Base-by-base conservation (phyloP, 208 protist genomes). In the Lotmaria passim region DNA sequence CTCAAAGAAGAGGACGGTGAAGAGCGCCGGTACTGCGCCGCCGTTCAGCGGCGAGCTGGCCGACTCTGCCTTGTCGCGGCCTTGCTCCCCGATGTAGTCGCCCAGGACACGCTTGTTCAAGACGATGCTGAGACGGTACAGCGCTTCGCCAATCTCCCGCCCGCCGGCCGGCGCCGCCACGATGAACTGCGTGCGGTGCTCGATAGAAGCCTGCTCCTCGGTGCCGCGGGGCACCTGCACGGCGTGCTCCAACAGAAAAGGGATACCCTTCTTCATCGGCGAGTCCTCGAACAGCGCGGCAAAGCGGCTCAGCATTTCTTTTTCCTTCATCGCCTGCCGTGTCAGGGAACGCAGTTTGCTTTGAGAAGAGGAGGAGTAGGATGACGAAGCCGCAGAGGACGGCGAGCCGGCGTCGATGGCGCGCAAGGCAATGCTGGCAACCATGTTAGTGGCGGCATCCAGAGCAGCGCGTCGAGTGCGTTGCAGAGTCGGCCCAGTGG, bases 101-200 rank as follows among this genome's bases (percentile, higher is more conserved):
- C 93, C 93, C 12, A 97, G 80, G 15, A 80, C 77, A 19, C 83
- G 79, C 78, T 97, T 97, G 73, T 96, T 90, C 33, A 97, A 81
- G 24, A 93, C 52, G 19, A 78, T 56, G 72, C 79, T 91, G 12
- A 94, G 75, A 8, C 83, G 82, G 63, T 87, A 91, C n/a, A 97
- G 80, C 53, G 72, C 85, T 52, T 82, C 72, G 24, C 93, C 93
- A 24, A 97, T 78, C 78, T 95, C 89, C 21, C 74, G 79, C 10
- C 90, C 93, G 39, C 83, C 83, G 3, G 79, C 85, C 21, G 91
- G 89, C 57, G 92, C 79, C 0, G 74, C 78, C 41, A 93, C 24
- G 36, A 91, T 62, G n/a, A 96, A 66, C 73, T 64, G 78, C 57
- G 57, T 80, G 67, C 72, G 50, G 36, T 74, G 59, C 44, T 38